Evolutionary conservation across 257 asterid species (phyloP), one percentile per base, ranked within the genome.

Genomic region (Jaltomata sinuosa): DNA sequence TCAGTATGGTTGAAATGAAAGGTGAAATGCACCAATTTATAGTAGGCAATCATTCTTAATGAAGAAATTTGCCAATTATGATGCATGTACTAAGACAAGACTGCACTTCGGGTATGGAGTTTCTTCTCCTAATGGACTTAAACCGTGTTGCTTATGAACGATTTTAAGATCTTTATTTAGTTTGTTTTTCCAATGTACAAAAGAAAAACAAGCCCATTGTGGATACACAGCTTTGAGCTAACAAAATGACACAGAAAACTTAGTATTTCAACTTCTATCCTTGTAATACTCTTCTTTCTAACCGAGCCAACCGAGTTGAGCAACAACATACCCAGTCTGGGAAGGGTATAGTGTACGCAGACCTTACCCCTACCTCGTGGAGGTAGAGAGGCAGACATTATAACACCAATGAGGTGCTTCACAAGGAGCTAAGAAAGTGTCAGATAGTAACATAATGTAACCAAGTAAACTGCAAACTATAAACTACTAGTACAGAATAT

Each of bases 1-100:
- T 84, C 47, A 84, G 87, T 64, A 64, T 84, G 50, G 82, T 84
- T 79, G 84, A 79, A 19, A 74, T 84, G 80, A 84, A 65, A 64
- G 82, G 82, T 77, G 82, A 77, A 49, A 77, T 77, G 45, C 62
- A 77, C 0, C 82, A 77, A 16, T 77, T 29, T 0, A 77, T 69
- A 83, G 59, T 47, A 31, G 62, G 67, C 50, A 47, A 47, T 34
- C 27, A 5, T 27, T 83, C 50, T 67, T 9, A 7, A 61, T 32
- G 15, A 67, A 8, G 47, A 32, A 36, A 3, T 8, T 32, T 34
- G 27, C 9, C 49, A 34, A 67, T 16, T 34, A 7, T 34, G 77
- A 67, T 67, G 27, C 15, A 15, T 65, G 25, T 6, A 65, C 74
- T 34, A 57, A 36, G n/a, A n/a, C n/a, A n/a, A n/a, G n/a, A n/a